Evolutionary conservation across 2,329 filamentous ascomycete genomes (phyloP).

Genomic region (Apiospora koreana): DNA sequence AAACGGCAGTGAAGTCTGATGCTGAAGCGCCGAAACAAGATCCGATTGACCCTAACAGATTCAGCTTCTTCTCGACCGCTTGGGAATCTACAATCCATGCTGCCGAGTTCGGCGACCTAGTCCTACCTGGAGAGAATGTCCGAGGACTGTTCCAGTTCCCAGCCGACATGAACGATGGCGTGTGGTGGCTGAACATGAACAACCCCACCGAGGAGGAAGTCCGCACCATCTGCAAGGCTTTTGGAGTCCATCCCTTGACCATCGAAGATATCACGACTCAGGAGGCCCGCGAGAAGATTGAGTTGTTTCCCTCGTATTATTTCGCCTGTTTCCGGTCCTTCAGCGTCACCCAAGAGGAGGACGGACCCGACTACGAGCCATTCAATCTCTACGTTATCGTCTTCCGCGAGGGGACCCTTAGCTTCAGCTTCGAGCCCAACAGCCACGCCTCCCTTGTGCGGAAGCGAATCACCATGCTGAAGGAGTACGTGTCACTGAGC

Average conservation of each 20-base stretch:
- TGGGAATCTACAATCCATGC: slow-evolving; percentile 93
- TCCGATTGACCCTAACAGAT: slow-evolving; percentile 69
- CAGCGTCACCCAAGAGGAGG: slow-evolving; percentile 73
- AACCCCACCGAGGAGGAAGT: slow-evolving; percentile 89
- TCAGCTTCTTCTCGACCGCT: slow-evolving; percentile 96
- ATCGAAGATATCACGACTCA: slow-evolving; percentile 95
- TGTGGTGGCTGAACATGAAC: slow-evolving; percentile 98
- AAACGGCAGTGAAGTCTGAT: slow-evolving; percentile 29
- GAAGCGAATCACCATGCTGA: slow-evolving; percentile 86
- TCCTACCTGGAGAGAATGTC: slow-evolving; percentile 87
- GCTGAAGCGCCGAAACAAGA: slow-evolving; percentile 37
- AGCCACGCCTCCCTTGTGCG: slow-evolving; percentile 86
- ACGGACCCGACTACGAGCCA: slow-evolving; percentile 83
- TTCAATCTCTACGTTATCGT: slow-evolving; percentile 97
- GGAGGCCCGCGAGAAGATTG: slow-evolving; percentile 96
- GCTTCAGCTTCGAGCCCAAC: slow-evolving; percentile 90
- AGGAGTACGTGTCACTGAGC: slow-evolving; percentile 92
- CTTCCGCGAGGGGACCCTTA: slow-evolving; percentile 91
- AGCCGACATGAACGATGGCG: slow-evolving; percentile 66
- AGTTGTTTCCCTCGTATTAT: slow-evolving; percentile 96
- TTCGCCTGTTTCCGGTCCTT: slow-evolving; percentile 98
- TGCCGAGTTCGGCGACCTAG: slow-evolving; percentile 80
- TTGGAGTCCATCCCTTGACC: slow-evolving; percentile 92
- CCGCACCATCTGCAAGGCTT: slow-evolving; percentile 85
- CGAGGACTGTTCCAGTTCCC: slow-evolving; percentile 78